Evolutionary conservation across 129 eudicot species (phyloP), one percentile per base, ranked within the genome.

Genomic region (carrot (Daucus carota)): DNA sequence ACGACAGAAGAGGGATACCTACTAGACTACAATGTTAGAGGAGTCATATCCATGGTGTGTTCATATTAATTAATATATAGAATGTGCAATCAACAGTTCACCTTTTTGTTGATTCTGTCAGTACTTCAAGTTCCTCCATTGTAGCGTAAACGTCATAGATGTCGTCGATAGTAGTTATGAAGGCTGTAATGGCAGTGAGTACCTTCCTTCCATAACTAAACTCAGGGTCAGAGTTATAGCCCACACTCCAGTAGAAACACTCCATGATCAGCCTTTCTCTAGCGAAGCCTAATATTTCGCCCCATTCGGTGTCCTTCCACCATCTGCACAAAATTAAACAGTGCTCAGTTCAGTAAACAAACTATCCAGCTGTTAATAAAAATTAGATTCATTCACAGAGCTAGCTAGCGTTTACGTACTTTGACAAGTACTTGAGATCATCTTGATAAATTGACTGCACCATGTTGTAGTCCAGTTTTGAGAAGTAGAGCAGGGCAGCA

Each of bases 121-220:
- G 83, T 13, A 76, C 67, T 34, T 83, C 42, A 17, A 87, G 81
- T 75, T 87, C 92, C 14, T 90, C 87, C 57, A 85, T 22, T 8
- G 84, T 73, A 14, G 92, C 92, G 70, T 90, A 85, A 11, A 76
- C 83, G 60, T 90, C 96, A 34, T 83, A 90, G 9, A 80, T 71
- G 54, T 85, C 96, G 72, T 90, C 96, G 14, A 90, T 78, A 15
- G 66, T 31, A 6, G 87, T 80, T 8, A 80, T 69, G 0, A 87
- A 60, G 0, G 78, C 73, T 20, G 16, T 16, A 4, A 80, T 36
- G 67, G 85, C 82, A 0, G 81, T 68, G 17, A 74, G 52, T 2
- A 72, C 63, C 63, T 54, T 77, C 52, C 92, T 79, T 4, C 46
- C 73, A 1, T 70, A 43, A 28, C 78, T 34, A 52, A 67, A 77